Percentiles rank a stretch among this genome's conserved stretches.
phyloP scores from a whole-genome alignment of 768 basidiomycete genomes.

The Kwoniella dejecticola region DNA sequence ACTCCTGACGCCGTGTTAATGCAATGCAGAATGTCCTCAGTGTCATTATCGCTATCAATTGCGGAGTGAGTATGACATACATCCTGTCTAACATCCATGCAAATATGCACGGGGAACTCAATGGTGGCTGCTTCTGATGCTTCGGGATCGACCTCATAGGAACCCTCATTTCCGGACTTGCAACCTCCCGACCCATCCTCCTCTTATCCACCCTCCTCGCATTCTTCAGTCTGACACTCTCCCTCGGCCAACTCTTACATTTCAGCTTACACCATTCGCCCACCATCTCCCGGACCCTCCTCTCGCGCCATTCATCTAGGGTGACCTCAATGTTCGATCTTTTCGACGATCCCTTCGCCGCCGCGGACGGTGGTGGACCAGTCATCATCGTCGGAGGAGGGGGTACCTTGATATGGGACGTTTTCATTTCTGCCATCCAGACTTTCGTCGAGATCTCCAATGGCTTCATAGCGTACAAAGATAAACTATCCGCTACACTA shows the following conservation, averaged over 20 bases:
- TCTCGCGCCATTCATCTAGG: not conserved
- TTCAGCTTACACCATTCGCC: constrained; percentile 24
- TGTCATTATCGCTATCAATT: constrained; percentile 49
- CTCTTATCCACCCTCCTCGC: constrained; percentile 35
- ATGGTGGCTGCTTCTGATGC: not conserved
- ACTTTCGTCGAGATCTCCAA: constrained; percentile 37
- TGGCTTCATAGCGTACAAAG: constrained; percentile 1
- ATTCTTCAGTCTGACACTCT: constrained; percentile 34
- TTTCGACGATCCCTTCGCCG: constrained; percentile 18
- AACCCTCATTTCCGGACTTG: constrained; percentile 46
- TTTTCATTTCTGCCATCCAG: constrained; percentile 36
- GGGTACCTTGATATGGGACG: constrained; percentile 35
- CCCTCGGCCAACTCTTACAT: constrained; percentile 38
- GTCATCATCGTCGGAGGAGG: constrained; percentile 37
- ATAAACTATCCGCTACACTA: not conserved
- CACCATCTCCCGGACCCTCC: constrained; percentile 8
- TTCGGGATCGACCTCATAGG: constrained; percentile 9
- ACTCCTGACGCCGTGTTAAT: not conserved
- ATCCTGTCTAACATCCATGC: no score
- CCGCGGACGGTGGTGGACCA: constrained; percentile 7
- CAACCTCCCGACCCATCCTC: constrained; percentile 46
- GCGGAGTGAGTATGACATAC: constrained; percentile 30
- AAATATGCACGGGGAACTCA: not conserved
- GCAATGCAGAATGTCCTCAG: constrained; percentile 44
- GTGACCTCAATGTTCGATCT: constrained; percentile 17